Percentiles rank a stretch among this genome's conserved stretches.
phyloP scores from a whole-genome alignment of 768 basidiomycete genomes.

The Amanita inopinata region DNA sequence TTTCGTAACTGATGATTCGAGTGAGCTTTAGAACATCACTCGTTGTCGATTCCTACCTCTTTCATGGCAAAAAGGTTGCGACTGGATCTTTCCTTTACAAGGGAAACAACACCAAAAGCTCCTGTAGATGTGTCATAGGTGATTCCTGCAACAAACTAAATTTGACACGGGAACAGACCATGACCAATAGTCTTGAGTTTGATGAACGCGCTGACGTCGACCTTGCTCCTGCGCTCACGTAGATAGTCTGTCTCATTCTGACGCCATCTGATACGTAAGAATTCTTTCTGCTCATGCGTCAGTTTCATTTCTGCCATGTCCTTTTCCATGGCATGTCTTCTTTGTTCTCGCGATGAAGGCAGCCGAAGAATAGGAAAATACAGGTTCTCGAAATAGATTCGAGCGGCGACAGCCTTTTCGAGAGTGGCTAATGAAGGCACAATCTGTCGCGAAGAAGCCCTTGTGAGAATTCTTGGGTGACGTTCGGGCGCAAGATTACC shows the following conservation, averaged over 20 bases:
- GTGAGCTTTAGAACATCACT: slow-evolving; percentile 15
- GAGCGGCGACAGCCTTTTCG: slow-evolving; percentile 86
- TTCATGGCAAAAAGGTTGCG: slow-evolving; percentile 93
- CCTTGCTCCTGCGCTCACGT: slow-evolving; percentile 72
- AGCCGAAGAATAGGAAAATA: slow-evolving; percentile 84
- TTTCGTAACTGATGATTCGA: slow-evolving; percentile 54
- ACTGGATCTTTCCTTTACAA: slow-evolving; percentile 74
- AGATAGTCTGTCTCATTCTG: slow-evolving; percentile 88
- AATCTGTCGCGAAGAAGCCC: slow-evolving; percentile 2
- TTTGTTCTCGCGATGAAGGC: slow-evolving; percentile 76
- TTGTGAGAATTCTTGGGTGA: slow-evolving; percentile 44
- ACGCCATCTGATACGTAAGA: slow-evolving; percentile 65
- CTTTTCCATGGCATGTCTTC: slow-evolving; percentile 77
- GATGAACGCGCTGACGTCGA: slow-evolving; percentile 77
- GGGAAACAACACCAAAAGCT: slow-evolving; percentile 92
- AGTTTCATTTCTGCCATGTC: slow-evolving; percentile 75
- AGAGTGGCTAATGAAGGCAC: slow-evolving; percentile 79
- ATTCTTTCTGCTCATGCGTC: slow-evolving; percentile 58
- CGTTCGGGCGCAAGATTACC: slow-evolving; percentile 27
- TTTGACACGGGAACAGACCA: slow-evolving; percentile 37
- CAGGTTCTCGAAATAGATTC: slow-evolving; percentile 90
- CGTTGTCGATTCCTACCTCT: slow-evolving; percentile 44
- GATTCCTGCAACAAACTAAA: slow-evolving; percentile 13
- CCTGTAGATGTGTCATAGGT: slow-evolving; percentile 35
- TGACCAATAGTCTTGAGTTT: slow-evolving; percentile 93